Evolutionary conservation across 164 flowering plant species (phyloP).

Genomic region (Piper longum): DNA sequence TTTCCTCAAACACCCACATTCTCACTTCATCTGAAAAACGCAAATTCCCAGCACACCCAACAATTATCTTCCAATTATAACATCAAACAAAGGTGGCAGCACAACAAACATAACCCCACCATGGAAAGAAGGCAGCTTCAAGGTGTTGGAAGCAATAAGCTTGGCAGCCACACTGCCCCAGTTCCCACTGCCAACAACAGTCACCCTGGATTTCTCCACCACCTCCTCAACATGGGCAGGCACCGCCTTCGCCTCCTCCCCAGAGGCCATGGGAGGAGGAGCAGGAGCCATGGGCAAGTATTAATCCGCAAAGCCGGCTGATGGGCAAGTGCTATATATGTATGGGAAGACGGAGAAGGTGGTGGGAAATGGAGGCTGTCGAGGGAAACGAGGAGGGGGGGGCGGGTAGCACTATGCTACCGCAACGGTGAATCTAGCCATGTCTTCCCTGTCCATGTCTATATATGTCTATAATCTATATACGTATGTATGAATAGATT

Average conservation of each 20-base stretch:
- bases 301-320: no score
- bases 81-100: background rate
- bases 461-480: background rate
- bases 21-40: slow-evolving; percentile 68
- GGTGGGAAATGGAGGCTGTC: slow-evolving; percentile 32
- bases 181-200: slow-evolving; percentile 89
- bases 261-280: background rate
- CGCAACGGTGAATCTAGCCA: background rate
- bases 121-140: slow-evolving; percentile 44
- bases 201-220: slow-evolving; percentile 31
- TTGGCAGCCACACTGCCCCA: slow-evolving; percentile 98
- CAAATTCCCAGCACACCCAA: background rate
- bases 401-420: slow-evolving; percentile 10
- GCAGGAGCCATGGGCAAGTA: background rate
- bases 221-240: background rate
- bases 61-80: no score
- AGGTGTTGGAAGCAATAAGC: slow-evolving; percentile 81
- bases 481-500: no score
- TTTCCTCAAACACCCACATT: slow-evolving; percentile 98
- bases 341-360: slow-evolving; percentile 20
- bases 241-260: background rate
- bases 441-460: background rate
- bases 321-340: no score
- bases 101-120: slow-evolving; percentile 19
- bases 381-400: slow-evolving; percentile 15